Evolutionary conservation across 306 rosid genomes (phyloP).

Genomic region (Trifolium pratense): DNA sequence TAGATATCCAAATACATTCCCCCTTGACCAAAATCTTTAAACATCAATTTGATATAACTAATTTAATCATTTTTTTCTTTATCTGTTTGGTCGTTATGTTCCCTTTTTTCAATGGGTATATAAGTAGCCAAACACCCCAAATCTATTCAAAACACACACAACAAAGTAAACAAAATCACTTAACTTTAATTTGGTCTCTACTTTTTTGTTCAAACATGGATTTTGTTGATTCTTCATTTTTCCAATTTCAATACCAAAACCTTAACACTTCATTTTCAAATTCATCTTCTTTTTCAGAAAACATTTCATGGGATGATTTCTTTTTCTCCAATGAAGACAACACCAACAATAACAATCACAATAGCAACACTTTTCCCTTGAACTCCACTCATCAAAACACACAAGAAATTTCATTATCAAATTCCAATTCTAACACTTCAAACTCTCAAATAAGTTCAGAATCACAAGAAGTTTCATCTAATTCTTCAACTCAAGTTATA

Average conservation of each 20-base stretch:
- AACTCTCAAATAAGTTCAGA: slow-evolving; percentile 28
- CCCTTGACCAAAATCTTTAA: slow-evolving; percentile 44
- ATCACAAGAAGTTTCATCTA: slow-evolving; percentile 51
- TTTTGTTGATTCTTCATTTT: slow-evolving; percentile 38
- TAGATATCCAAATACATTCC: slow-evolving; percentile 37
- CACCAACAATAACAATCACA: slow-evolving; percentile 14
- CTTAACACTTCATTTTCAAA: slow-evolving; percentile 14
- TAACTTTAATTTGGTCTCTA: slow-evolving; percentile 2
- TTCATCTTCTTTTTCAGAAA: slow-evolving; percentile 19
- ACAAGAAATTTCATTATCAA: slow-evolving; percentile 39
- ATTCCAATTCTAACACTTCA: slow-evolving; percentile 39
- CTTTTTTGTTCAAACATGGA: slow-evolving; percentile 41
- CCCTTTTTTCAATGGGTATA: slow-evolving; percentile 33
- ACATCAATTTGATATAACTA: background rate
- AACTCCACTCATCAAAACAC: background rate
- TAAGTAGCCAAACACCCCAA: slow-evolving; percentile 11
- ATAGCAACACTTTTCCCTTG: slow-evolving; percentile 25
- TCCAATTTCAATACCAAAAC: slow-evolving; percentile 36
- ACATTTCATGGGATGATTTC: slow-evolving; percentile 45
- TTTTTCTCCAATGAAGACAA: slow-evolving; percentile 38
- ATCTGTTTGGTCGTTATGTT: slow-evolving; percentile 11
- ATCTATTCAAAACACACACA: slow-evolving; percentile 13
- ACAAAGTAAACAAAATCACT: background rate
- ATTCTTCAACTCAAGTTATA: background rate
- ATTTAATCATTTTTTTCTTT: background rate